Conservation (phyloP, 73 alveolate genomes). For the Breviolum minutum region DNA sequence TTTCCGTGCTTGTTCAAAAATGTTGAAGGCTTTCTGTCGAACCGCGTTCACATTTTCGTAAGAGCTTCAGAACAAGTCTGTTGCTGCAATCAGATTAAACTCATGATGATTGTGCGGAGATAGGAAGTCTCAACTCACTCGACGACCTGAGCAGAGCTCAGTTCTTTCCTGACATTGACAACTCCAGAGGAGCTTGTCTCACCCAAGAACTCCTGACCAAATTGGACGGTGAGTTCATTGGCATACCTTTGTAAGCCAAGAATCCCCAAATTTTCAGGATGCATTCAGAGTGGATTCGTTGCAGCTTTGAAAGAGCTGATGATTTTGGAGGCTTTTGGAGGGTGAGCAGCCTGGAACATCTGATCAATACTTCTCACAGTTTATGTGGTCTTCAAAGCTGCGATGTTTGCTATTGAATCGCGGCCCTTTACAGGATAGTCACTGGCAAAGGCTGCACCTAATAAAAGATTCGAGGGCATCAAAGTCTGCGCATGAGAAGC, state of each 20-base stretch:
- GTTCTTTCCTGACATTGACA: background rate
- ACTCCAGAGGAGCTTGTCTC: constrained; percentile 56
- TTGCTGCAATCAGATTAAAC: too few species aligned
- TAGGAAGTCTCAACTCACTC: background rate
- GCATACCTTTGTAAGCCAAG: constrained; percentile 41
- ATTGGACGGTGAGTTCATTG: constrained; percentile 33
- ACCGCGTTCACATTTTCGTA: background rate
- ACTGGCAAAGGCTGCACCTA: background rate
- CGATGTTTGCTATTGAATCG: background rate
- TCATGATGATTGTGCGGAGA: too few species aligned
- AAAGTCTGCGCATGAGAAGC: too few species aligned
- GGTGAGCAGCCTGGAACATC: too few species aligned
- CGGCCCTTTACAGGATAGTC: constrained; percentile 32
- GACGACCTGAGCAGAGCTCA: constrained; percentile 12
- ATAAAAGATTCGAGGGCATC: background rate
- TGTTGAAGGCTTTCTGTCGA: background rate
- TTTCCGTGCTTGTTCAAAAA: background rate
- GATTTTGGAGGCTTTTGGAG: too few species aligned
- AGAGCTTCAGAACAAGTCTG: too few species aligned
- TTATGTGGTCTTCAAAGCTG: too few species aligned
- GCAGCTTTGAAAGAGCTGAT: background rate
- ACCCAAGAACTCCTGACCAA: constrained; percentile 3
- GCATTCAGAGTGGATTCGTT: background rate
- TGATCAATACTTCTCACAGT: too few species aligned
- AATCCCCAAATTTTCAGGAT: constrained; percentile 7